Evolutionary conservation across 352 stramenopile genomes (phyloP), one percentile per base, ranked within the genome.

Genomic region (Albugo candida): DNA sequence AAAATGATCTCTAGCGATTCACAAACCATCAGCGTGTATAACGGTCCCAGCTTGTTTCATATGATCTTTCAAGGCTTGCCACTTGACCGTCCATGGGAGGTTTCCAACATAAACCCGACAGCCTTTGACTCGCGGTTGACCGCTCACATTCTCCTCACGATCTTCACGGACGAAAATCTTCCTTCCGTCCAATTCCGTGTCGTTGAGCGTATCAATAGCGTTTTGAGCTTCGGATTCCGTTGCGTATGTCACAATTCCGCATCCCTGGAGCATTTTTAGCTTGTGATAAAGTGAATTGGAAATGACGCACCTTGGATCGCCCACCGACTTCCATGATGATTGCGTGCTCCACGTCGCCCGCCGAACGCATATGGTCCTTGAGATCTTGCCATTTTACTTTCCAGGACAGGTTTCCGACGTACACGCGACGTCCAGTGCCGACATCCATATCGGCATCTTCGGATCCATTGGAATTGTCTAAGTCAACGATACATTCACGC

Each of bases 31-130:
- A 0, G 74, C 74, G 52, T 88, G 69, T 0, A 94, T 67, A 36
- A 96, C 82, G 4, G 58, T 73, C 8, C 83, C 82, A 0, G 64
- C 70, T 13, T 72, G 65, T 53, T 88, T 89, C 78, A 97, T 96
- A 63, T 96, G 76, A 63, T 98, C 89, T 59, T 97, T 97, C 17
- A 98, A 75, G 20, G 96, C 83, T 52, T 95, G 81, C 88, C 88
- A 97, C 41, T 82, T 92, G 36, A 94, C 74, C 36, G 70, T 71
- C 81, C 83, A 97, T 27, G 73, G 72, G 11, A 98, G 59, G 50
- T 98, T 95, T 40, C 77, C 77, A 11, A 95, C 76, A 50, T 88
- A 93, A 13, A 95, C 81, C 11, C 81, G 72, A 21, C 61, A 72
- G 40, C 74, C 61, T 16, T 63, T 57, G 47, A 61, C 65, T 13